Conservation (phyloP, 257 asterid species). For the Galeopsis tetrahit region DNA sequence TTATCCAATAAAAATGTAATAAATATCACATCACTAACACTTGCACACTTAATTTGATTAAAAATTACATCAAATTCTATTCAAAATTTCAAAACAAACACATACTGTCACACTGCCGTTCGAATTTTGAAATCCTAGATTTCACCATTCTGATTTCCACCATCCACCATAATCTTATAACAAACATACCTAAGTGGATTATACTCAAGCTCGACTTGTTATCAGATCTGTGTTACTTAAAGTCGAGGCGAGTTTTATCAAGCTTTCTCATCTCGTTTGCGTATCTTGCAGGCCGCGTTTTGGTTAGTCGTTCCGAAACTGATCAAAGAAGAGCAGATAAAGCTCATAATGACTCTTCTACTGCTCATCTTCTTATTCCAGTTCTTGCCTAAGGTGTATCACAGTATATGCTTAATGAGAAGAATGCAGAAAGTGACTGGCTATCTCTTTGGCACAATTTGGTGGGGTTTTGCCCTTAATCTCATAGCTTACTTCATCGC, state of each 20-base stretch:
- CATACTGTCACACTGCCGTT: too few species aligned
- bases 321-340: slow-evolving; percentile 74
- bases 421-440: slow-evolving; percentile 97
- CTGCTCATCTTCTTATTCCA: slow-evolving; percentile 88
- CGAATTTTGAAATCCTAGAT: too few species aligned
- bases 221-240: neutral
- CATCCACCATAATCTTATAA: too few species aligned
- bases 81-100: too few species aligned
- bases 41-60: too few species aligned
- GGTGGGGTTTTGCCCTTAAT: slow-evolving; percentile 99
- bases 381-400: slow-evolving; percentile 88
- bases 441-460: slow-evolving; percentile 94
- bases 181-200: neutral
- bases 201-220: neutral
- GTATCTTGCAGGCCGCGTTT: slow-evolving; percentile 63
- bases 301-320: slow-evolving; percentile 85
- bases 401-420: slow-evolving; percentile 75
- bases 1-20: too few species aligned
- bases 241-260: neutral
- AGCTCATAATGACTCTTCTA: slow-evolving; percentile 81
- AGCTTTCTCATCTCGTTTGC: neutral
- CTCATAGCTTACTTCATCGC: slow-evolving; percentile 98
- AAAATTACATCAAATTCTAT: too few species aligned
- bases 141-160: too few species aligned
- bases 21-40: too few species aligned